A percentile compares a stretch with the other conserved stretches of the same genome.
Evolutionary conservation across 106 monocot species (phyloP).

Genomic region (Xerophyta viscosa): DNA sequence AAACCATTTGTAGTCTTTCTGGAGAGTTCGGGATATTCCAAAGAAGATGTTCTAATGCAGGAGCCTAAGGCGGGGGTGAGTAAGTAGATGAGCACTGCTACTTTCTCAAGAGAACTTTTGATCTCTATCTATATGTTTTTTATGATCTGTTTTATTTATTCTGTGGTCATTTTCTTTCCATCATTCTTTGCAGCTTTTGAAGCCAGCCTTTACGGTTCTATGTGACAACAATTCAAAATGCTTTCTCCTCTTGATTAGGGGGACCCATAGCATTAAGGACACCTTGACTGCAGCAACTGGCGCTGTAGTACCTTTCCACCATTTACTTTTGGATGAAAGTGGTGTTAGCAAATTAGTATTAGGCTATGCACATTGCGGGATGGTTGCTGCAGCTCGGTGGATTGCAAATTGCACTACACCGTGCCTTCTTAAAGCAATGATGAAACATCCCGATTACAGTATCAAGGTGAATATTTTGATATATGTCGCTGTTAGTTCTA

Average conservation of each 20-base stretch:
- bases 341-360: conserved; percentile 77
- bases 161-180: background rate
- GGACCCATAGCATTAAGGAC: conserved; percentile 95
- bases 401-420: conserved; percentile 88
- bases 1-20: conserved; percentile 89
- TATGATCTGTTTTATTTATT: background rate
- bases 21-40: conserved; percentile 70
- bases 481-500: too few relatives aligned
- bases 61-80: conserved; percentile 97
- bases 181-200: conserved; percentile 67
- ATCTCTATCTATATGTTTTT: background rate
- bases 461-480: conserved; percentile 44
- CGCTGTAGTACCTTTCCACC: conserved; percentile 90
- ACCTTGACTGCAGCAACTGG: conserved; percentile 91
- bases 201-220: conserved; percentile 88
- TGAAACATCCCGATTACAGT: conserved; percentile 58
- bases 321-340: conserved; percentile 69
- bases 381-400: conserved; percentile 97
- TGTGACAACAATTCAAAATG: conserved; percentile 52
- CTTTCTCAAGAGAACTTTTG: background rate
- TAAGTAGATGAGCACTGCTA: background rate
- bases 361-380: conserved; percentile 96
- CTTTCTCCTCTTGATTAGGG: conserved; percentile 78
- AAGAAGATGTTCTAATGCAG: conserved; percentile 77
- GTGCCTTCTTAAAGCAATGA: conserved; percentile 60